Base-by-base conservation (phyloP, 768 basidiomycete species). In the Heimioporus sp. region DNA sequence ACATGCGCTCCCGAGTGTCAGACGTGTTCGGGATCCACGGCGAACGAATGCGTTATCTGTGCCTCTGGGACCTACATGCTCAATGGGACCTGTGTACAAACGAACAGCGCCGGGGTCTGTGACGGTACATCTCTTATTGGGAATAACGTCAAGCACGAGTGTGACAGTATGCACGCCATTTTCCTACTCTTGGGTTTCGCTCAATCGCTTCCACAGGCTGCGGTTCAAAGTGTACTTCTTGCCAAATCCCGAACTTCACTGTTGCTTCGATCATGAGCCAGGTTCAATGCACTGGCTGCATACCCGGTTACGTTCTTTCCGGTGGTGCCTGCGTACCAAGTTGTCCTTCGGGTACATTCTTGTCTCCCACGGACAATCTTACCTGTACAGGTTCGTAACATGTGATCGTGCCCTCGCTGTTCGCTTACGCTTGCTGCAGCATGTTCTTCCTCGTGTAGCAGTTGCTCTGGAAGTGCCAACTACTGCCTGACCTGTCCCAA, bases 121-220 rank as follows among this genome's bases (percentile, higher is more conserved):
- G 72, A 79, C 41, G 83, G 83, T 8, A 78, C 87, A 10, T 80
- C 75, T 42, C 72, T 89, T 55, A 80, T 94, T 34, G 90, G 83
- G 19, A 87, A 96, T 58, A 91, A 90, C 59, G 77, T 79, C 64
- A 94, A 92, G 71, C 72, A 79, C n/a, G 81, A 84, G 59, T 95
- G 92, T 63, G 90, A 94, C 62, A 80, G 91, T 92, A 61, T 68
- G 36, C 47, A 24, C 34, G 46, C 42, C 49, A 7, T 35, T 38
- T 43, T 38, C n/a, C 43, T 17, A 10, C 15, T 16, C 19, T 45
- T 16, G 15, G n/a, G 49, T 48, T 20, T 53, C 17, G 35, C 37
- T 51, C 38, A 51, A 19, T 34, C 6, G 0, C n/a, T 39, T 28
- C 40, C 35, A 7, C 57, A 93, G 90, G 80, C 49, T 93, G 93